Evolutionary conservation across 2,329 filamentous ascomycete species (phyloP).

Genomic region (Fusarium siculi): DNA sequence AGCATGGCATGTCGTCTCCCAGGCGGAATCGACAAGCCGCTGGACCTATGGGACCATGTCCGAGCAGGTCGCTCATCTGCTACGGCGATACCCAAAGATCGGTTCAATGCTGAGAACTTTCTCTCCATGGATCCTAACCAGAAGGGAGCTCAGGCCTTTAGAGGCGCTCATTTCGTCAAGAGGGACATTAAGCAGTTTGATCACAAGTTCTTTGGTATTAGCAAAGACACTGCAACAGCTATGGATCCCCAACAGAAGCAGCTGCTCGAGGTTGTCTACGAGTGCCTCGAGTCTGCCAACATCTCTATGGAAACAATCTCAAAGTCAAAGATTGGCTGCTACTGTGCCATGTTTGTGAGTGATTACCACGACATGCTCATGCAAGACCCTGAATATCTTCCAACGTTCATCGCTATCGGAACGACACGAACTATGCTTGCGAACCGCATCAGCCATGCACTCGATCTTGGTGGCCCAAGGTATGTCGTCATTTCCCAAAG

Average conservation of each 20-base stretch:
- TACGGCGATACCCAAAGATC: conserved; percentile 38
- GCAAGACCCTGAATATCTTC: conserved; percentile 41
- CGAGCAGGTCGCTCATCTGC: conserved; percentile 35
- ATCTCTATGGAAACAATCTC: conserved; percentile 39
- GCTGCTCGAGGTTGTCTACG: conserved; percentile 39
- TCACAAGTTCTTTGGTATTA: conserved; percentile 43
- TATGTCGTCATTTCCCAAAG: conserved; percentile 4
- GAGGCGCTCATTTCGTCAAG: conserved; percentile 40
- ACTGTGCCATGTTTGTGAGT: conserved; percentile 40
- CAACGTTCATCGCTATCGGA: conserved; percentile 42
- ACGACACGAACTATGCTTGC: conserved; percentile 43
- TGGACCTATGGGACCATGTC: conserved; percentile 41
- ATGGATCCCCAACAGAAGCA: conserved; percentile 43
- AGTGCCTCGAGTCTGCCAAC: conserved; percentile 40
- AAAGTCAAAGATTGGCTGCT: conserved; percentile 40
- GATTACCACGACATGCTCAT: conserved; percentile 42
- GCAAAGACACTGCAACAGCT: conserved; percentile 40
- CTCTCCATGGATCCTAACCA: conserved; percentile 40
- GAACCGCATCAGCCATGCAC: conserved; percentile 41
- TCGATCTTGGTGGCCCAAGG: conserved; percentile 41
- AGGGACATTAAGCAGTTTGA: conserved; percentile 41
- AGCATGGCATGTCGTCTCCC: conserved; percentile 42
- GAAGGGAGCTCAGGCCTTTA: conserved; percentile 37
- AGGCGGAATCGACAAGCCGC: conserved; percentile 39
- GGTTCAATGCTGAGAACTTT: conserved; percentile 41